Evolutionary conservation across 1,284 basidiomycete species (phyloP).

Genomic region (Xerocomus minutiporus): DNA sequence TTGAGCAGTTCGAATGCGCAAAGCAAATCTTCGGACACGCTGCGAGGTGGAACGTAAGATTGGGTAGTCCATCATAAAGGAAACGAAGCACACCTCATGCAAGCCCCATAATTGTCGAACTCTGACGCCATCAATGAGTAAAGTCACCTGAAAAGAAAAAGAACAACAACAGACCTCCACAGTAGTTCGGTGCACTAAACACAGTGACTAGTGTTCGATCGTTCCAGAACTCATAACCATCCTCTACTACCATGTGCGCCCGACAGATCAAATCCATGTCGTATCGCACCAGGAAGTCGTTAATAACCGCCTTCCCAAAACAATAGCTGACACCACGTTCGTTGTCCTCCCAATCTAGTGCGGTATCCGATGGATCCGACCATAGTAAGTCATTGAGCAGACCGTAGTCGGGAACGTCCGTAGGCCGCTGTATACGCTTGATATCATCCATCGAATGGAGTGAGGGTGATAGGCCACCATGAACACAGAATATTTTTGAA

Average conservation of each 20-base stretch:
- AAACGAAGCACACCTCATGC: constrained; percentile 64
- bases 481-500: constrained; percentile 99
- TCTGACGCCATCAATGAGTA: constrained; percentile 44
- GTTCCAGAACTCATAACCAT: constrained; percentile 99
- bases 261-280: constrained; percentile 99
- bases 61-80: neutral
- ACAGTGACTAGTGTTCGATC: constrained; percentile 97
- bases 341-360: constrained; percentile 99
- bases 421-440: constrained; percentile 94
- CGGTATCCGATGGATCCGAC: constrained; percentile 98
- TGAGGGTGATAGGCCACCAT: constrained; percentile 97
- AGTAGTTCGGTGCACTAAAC: constrained; percentile 97
- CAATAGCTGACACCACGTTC: constrained; percentile 99
- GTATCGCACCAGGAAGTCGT: constrained; percentile 87
- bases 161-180: constrained; percentile 67
- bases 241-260: constrained; percentile 99
- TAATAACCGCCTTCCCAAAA: constrained; percentile 97
- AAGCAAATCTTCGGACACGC: constrained; percentile 93
- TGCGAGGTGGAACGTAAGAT: constrained; percentile 31
- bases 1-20: constrained; percentile 98
- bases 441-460: constrained; percentile 99
- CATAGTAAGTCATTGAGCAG: constrained; percentile 96
- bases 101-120: constrained; percentile 97
- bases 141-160: constrained; percentile 7
- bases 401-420: constrained; percentile 99